Base-by-base conservation (phyloP, 176 grass and related monocot species). In the Pontederia crassipes region DNA sequence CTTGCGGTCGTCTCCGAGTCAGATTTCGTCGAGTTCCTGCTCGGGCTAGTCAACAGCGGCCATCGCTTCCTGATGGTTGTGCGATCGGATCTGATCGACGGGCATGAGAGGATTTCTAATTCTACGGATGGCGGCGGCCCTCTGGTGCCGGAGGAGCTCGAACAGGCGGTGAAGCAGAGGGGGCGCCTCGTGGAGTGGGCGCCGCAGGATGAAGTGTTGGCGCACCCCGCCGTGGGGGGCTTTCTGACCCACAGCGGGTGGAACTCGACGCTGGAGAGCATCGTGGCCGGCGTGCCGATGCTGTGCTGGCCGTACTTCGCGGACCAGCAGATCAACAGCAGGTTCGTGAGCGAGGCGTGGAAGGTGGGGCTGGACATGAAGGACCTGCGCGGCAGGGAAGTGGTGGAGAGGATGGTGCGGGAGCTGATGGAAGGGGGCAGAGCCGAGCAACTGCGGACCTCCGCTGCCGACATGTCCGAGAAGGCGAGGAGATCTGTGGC, bases 151-250 rank as follows among this genome's bases (percentile, higher is more conserved):
- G 13, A 48, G 46, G 54, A 56, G 54, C 0, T 56, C 17, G 6
- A 56, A 15, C 15, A 26, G 17, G 17, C 17, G n/a, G 20, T 10
- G 54, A 13, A 17, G 6, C 18, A 12, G 1, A 61, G 55, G 7
- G 77, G 65, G 6, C 58, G 61, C 17, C 47, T 86, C 32, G 72
- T 90, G 27, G 66, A 32, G 49, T 90, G 79, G 87, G 79, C 65
- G 10, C 82, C 82, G 15, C 87, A 86, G 77, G 71, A 65, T 0
- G 79, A 83, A 16, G 87, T 90, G 46, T 48, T 90, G 60, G 60
- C 64, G 46, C 83, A 90, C 65, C 69, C 29, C 0, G 72, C 83
- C 0, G 73, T 90, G 6, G 24, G 50, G 17, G 82, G 82, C 49
- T 85, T 89, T 17, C 32, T 40, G 32, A 40, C 32, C 32, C 32